Evolutionary conservation across 2,329 filamentous ascomycete genomes (phyloP), one percentile per base, ranked within the genome.

Genomic region (Dendryphion nanum): DNA sequence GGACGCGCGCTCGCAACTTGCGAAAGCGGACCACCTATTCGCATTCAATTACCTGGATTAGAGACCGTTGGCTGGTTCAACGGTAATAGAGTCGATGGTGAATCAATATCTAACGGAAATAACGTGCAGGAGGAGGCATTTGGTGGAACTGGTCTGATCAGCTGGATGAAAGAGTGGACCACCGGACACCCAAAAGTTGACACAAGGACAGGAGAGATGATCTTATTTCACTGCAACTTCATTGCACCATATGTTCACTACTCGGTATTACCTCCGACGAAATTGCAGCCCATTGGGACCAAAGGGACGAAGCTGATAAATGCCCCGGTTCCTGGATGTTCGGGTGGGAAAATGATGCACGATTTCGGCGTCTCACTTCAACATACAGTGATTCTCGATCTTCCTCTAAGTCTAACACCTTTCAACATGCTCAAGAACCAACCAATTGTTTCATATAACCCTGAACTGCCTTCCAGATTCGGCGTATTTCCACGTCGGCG

Each of bases 1-100:
- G 81, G 82, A 7, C 71, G 83, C 44, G 82, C 81, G 4, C 55
- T 88, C 42, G 83, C 83, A 3, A 82, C 81, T 0, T 87, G 83
- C 47, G 83, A 87, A 58, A 86, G 81, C 47, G 83, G 84, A 0
- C 83, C 82, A 3, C 83, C 83, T 0, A 81, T 87, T 55, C 71
- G 83, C 18, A 70, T 87, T 33, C 70, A 76, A 6, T 64, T 87
- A 5, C 84, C 84, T 0, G 69, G 71, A 0, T 60, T 88, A 16
- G 77, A 85, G 45, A 87, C 83, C 0, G 71, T 86, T 6, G 83
- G 83, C 28, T 87, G 84, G 83, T 87, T 76, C 61, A 74, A 85
- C 52, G 83, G 82, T 5, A 64, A 67, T 2, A 62, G 50, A 13
- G 76, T 76, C 14, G 79, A 85, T 40, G 71, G 71, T 13, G 64